A percentile compares a stretch with the other conserved stretches of the same genome.
These are phyloP conservation scores for Eucalyptus tenuipes DNA, from an alignment of 345 rosid genomes.

Conservation along the genomic window DNA sequence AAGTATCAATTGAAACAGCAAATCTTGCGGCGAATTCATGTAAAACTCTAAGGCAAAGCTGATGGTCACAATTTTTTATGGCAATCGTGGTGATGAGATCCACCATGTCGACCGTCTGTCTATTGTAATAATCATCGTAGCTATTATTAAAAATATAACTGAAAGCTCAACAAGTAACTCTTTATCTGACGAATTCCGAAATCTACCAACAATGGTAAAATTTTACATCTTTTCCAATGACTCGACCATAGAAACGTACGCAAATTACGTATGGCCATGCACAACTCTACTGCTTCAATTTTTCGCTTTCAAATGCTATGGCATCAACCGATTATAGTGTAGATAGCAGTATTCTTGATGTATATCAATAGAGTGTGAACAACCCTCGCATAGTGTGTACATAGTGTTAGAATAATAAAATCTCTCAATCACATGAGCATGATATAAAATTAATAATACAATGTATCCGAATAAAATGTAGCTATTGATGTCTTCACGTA, in stretches of 20 bases:
- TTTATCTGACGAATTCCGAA: background rate
- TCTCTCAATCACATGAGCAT: no score
- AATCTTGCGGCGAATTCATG: background rate
- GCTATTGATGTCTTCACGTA: no score
- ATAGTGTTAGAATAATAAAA: no score
- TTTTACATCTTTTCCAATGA: background rate
- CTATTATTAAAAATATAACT: background rate
- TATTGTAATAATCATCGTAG: background rate
- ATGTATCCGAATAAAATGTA: no score
- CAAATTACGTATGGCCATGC: background rate
- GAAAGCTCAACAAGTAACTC: background rate
- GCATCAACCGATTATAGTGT: background rate
- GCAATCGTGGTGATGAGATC: background rate
- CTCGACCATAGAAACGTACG: background rate
- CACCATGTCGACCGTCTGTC: background rate
- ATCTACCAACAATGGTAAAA: background rate
- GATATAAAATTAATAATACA: no score
- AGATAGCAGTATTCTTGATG: background rate
- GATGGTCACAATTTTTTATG: no score
- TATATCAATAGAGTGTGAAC: no score
- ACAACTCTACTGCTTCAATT: background rate
- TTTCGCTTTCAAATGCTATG: background rate
- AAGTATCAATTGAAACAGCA: background rate
- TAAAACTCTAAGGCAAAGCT: background rate
- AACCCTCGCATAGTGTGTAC: background rate